Evolutionary conservation across 164 flowering plant genomes (phyloP), one percentile per base, ranked within the genome.

Genomic region (Vitis amurensis): DNA sequence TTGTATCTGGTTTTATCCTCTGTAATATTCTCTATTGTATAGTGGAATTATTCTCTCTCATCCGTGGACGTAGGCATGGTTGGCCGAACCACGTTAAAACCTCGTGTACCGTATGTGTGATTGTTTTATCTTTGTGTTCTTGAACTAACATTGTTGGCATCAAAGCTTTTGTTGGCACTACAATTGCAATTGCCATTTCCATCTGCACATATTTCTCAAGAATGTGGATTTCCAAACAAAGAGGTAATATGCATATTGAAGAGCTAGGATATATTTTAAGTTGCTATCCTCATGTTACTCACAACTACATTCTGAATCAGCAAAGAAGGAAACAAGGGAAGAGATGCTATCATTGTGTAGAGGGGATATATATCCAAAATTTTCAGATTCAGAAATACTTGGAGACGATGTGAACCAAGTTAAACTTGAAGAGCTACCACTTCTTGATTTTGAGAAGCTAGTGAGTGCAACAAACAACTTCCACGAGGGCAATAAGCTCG

Each of bases 401-500:
- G 63, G 17, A 4, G 52, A 66, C 14, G 44, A 17, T 50, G 59
- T 63, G 30, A 61, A 52, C 55, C 61, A 69, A 58, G 62, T 16
- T 19, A 68, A 72, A 69, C 61, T 77, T 14, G 67, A 75, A 59
- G 83, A 79, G 23, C 48, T 77, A 30, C 74, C 72, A 12, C 30
- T 80, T 8, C 72, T 73, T 53, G 69, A 50, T 2, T 68, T 78
- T 61, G 68, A 76, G 11, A 60, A 14, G 52, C 71, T 85, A 9
- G 77, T 67, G 49, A 59, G 50, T 49, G 81, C 81, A 50, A 75
- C 83, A 15, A 30, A 71, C 47, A 63, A 73, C 13, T 80, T 80
- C 44, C n/a, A 63, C 44, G 16, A 23, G 2, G 66, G 37, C 16
- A 74, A 72, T 63, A 67, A 73, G 74, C 76, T 80, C 11, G 83